Evolutionary conservation across 306 rosid genomes (phyloP).

Genomic region (Datisca glomerata): DNA sequence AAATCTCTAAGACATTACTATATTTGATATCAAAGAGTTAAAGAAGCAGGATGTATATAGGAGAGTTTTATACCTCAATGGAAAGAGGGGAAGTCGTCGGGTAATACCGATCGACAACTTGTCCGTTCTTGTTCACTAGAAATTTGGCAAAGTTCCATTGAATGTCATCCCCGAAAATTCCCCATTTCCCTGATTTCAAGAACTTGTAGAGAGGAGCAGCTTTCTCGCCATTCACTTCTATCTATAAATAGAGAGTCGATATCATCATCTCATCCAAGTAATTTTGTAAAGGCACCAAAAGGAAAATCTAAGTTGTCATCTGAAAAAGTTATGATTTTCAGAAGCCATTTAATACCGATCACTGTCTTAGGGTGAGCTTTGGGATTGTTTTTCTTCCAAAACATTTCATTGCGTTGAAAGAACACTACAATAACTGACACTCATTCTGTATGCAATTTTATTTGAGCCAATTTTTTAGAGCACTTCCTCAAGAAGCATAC

Average conservation of each 20-base stretch:
- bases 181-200: slow-evolving; percentile 65
- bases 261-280: too few relatives aligned
- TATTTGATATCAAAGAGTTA: neutral
- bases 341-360: too few relatives aligned
- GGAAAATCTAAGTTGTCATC: too few relatives aligned
- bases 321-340: too few relatives aligned
- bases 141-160: slow-evolving; percentile 92
- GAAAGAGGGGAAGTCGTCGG: slow-evolving; percentile 83
- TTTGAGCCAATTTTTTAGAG: too few relatives aligned
- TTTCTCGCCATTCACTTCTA: slow-evolving; percentile 72
- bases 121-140: slow-evolving; percentile 62
- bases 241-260: slow-evolving; percentile 29
- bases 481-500: too few relatives aligned
- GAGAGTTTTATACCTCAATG: slow-evolving; percentile 55
- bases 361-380: too few relatives aligned
- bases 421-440: too few relatives aligned
- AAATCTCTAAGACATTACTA: neutral
- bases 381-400: too few relatives aligned
- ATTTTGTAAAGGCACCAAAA: too few relatives aligned
- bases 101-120: slow-evolving; percentile 59
- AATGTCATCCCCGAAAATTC: slow-evolving; percentile 64
- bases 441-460: too few relatives aligned
- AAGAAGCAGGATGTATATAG: neutral
- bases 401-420: too few relatives aligned
- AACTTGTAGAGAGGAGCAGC: slow-evolving; percentile 63